Conservation (phyloP, 2,329 filamentous ascomycete genomes). For the Botrytis porri region DNA sequence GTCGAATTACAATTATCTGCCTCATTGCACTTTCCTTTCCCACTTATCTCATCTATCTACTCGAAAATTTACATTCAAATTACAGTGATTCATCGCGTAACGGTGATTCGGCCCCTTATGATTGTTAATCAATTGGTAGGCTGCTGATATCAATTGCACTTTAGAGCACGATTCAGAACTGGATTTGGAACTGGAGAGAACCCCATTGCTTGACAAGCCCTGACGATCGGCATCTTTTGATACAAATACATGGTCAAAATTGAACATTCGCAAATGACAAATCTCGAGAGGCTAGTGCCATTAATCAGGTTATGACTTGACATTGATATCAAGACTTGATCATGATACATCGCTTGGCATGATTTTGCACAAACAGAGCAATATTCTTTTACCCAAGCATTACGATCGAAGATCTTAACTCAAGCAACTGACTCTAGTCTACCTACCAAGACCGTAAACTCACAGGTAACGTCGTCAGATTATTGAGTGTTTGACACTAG, state of each 20-base stretch:
- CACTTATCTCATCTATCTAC: not conserved
- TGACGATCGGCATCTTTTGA: too few species aligned
- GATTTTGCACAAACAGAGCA: not conserved
- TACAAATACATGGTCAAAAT: not conserved
- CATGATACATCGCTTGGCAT: not conserved
- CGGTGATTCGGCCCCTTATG: not conserved
- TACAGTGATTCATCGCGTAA: not conserved
- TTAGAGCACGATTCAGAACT: not conserved
- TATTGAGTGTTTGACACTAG: too few species aligned
- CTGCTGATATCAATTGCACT: not conserved
- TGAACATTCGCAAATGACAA: not conserved
- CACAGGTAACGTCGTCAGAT: too few species aligned
- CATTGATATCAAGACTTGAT: not conserved
- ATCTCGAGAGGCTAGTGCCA: not conserved
- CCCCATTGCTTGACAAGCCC: not conserved
- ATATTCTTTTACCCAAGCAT: not conserved
- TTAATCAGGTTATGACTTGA: not conserved
- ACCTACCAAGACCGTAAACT: too few species aligned
- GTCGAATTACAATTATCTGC: not conserved
- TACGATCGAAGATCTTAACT: not conserved
- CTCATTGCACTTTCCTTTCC: not conserved
- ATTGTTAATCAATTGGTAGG: not conserved
- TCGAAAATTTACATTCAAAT: not conserved
- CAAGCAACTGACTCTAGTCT: too few species aligned
- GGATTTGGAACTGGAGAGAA: too few species aligned